These are phyloP conservation scores for Chaetoceros muelleri DNA, from an alignment of 108 stramenopile species.

Conservation along the genomic window DNA sequence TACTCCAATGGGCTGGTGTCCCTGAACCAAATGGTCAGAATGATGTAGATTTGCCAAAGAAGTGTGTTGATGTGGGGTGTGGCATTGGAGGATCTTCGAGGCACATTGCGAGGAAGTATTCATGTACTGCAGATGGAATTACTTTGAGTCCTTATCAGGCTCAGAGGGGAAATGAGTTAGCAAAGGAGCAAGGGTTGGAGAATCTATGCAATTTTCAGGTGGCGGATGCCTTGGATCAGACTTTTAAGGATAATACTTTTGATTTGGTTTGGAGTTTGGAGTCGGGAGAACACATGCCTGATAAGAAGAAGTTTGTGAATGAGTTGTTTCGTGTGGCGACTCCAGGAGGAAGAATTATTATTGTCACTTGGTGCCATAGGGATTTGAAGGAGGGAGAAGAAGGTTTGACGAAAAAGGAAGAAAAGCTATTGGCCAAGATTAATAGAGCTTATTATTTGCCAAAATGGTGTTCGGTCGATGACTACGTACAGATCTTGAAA, in stretches of 20 bases:
- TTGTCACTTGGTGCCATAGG: constrained; percentile 93
- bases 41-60: constrained; percentile 11
- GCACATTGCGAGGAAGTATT: constrained; percentile 76
- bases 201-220: constrained; percentile 70
- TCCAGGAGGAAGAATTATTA: constrained; percentile 75
- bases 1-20: constrained; percentile 77
- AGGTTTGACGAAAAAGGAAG: constrained; percentile 59
- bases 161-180: constrained; percentile 70
- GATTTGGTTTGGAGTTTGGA: constrained; percentile 95
- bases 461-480: constrained; percentile 72
- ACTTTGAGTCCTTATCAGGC: constrained; percentile 92
- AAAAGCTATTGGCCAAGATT: constrained; percentile 64
- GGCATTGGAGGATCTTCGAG: constrained; percentile 90
- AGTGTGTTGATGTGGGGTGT: constrained; percentile 85
- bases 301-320: constrained; percentile 82
- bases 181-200: constrained; percentile 67
- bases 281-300: constrained; percentile 96
- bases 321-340: constrained; percentile 79
- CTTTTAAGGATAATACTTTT: constrained; percentile 77
- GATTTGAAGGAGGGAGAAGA: constrained; percentile 76
- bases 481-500: constrained; percentile 68
- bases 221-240: constrained; percentile 88
- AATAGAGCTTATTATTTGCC: constrained; percentile 89
- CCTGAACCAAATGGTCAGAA: constrained; percentile 11
- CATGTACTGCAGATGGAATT: constrained; percentile 62